These are phyloP conservation scores for Hyaloscypha hepaticicola DNA, from an alignment of 495 filamentous ascomycete genomes.

Conservation along the genomic window DNA sequence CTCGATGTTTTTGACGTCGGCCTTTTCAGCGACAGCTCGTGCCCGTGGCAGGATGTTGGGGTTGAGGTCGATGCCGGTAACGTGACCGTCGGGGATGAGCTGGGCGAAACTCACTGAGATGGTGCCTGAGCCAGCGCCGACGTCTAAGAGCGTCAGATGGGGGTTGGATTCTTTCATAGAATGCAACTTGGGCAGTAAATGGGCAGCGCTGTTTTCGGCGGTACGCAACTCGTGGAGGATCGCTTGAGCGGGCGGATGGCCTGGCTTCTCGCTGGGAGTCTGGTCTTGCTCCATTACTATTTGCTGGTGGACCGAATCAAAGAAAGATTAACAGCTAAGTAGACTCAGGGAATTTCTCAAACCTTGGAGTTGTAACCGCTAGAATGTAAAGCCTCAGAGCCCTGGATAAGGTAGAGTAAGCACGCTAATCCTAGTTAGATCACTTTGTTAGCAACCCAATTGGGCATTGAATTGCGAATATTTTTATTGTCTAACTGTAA, in stretches of 20 bases:
- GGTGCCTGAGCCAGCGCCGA: slow-evolving; percentile 41
- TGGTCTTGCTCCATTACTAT: slow-evolving; percentile 24
- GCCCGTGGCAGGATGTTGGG: slow-evolving; percentile 38
- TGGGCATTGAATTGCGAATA: neutral
- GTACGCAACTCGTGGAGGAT: slow-evolving; percentile 32
- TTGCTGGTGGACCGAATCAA: slow-evolving; percentile 17
- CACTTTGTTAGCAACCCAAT: too few relatives aligned
- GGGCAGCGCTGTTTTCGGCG: slow-evolving; percentile 37
- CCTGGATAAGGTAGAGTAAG: too few relatives aligned
- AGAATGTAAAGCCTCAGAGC: too few relatives aligned
- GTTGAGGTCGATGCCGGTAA: slow-evolving; percentile 44
- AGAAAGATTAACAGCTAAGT: slow-evolving; percentile 16
- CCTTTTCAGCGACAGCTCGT: slow-evolving; percentile 31
- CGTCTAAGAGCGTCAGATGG: slow-evolving; percentile 37
- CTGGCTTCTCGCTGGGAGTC: slow-evolving; percentile 23
- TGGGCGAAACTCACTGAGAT: slow-evolving; percentile 40
- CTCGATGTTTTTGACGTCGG: slow-evolving; percentile 36
- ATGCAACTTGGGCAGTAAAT: slow-evolving; percentile 37
- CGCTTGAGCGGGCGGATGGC: slow-evolving; percentile 28
- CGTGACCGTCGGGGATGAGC: slow-evolving; percentile 37
- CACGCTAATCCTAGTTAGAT: too few relatives aligned
- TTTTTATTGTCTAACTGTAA: neutral
- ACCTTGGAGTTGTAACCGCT: too few relatives aligned
- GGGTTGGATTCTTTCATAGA: slow-evolving; percentile 33
- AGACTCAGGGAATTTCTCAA: slow-evolving; percentile 20